Percentiles rank a stretch among this genome's conserved stretches.
Conservation (phyloP, 371 early-diverging fungal genomes). For the Sporodiniella umbellata region DNA sequence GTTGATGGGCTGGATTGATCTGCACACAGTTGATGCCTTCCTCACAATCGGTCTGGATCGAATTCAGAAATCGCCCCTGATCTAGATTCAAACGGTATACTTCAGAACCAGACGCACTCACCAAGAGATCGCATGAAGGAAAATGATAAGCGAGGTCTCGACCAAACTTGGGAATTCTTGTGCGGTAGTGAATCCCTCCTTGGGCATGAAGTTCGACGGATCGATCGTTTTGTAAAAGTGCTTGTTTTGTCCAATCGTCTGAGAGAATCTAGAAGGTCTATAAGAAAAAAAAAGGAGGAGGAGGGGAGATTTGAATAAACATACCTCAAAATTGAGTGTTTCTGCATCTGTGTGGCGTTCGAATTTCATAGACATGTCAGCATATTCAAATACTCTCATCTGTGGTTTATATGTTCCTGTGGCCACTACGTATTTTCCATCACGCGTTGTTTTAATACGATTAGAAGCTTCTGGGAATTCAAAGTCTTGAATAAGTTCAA, state of each 20-base stretch:
- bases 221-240: slow-evolving; percentile 90
- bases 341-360: slow-evolving; percentile 97
- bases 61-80: slow-evolving; percentile 91
- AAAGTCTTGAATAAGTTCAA: slow-evolving; percentile 96
- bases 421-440: slow-evolving; percentile 87
- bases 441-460: slow-evolving; percentile 79
- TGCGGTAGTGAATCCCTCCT: slow-evolving; percentile 92
- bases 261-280: slow-evolving; percentile 66
- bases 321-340: slow-evolving; percentile 86
- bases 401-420: slow-evolving; percentile 99
- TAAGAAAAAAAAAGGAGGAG: neutral
- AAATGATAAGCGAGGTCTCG: slow-evolving; percentile 91
- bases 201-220: slow-evolving; percentile 97
- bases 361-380: slow-evolving; percentile 95
- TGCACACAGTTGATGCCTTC: slow-evolving; percentile 78
- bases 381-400: slow-evolving; percentile 92
- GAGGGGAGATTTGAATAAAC: slow-evolving; percentile 4
- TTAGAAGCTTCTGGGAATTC: slow-evolving; percentile 97
- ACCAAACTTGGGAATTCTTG: slow-evolving; percentile 96
- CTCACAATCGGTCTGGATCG: slow-evolving; percentile 72
- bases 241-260: slow-evolving; percentile 98
- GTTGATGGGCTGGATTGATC: slow-evolving; percentile 90
- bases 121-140: slow-evolving; percentile 87
- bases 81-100: slow-evolving; percentile 94
- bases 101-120: slow-evolving; percentile 80